Evolutionary conservation across 345 rosid species (phyloP).

Genomic region (Reutealis trisperma): DNA sequence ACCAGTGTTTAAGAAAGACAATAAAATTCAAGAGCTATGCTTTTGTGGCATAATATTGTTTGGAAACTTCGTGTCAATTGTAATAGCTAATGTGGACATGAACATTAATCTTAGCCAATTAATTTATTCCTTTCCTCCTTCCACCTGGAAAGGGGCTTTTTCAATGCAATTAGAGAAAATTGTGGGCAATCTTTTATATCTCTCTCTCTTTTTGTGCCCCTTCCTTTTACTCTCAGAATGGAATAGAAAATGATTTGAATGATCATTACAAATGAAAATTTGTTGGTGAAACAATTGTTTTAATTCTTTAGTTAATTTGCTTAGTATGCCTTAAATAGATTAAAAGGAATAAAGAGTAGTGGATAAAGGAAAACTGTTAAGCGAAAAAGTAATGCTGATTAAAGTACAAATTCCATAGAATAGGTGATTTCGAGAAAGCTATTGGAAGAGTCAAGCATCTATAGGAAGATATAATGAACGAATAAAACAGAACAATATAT

Average conservation of each 20-base stretch:
- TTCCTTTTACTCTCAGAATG: background rate
- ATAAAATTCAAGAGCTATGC: background rate
- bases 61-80: background rate
- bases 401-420: background rate
- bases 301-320: background rate
- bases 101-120: background rate
- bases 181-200: too few species aligned
- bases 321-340: background rate
- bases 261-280: background rate
- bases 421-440: background rate
- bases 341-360: background rate
- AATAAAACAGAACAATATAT: background rate
- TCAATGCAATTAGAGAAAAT: too few species aligned
- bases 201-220: too few species aligned
- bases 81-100: background rate
- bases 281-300: background rate
- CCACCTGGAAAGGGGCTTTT: background rate
- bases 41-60: background rate
- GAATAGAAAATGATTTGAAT: background rate
- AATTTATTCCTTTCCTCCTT: background rate
- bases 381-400: background rate
- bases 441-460: background rate
- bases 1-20: background rate
- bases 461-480: background rate
- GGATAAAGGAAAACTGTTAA: background rate